Evolutionary conservation across 768 basidiomycete species (phyloP), one percentile per base, ranked within the genome.

Genomic region (Tylopilus subfusipes): DNA sequence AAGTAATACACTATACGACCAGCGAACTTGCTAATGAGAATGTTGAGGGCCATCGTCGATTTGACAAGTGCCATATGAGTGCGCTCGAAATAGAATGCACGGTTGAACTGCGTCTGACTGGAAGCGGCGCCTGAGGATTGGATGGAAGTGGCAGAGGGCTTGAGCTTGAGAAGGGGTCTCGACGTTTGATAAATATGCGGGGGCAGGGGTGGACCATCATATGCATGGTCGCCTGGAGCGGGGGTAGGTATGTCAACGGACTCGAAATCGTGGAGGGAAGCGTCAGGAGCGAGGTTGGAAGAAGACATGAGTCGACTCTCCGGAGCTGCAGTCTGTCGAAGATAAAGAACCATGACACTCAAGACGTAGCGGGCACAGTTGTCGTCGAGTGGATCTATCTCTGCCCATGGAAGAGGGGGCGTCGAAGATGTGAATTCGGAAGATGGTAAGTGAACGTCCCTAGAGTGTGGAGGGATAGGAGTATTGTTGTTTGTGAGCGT

Each of bases 1-100:
- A 98, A 78, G 65, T 88, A 86, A 65, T 88, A 93, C 25, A 96
- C 81, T 57, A 95, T 84, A 46, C 86, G 82, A 12, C 89, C 88
- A 21, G 88, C 80, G 61, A 80, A 90, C 64, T 85, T 84, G 50
- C 82, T 78, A 55, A 91, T 84, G 24, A 87, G 74, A 21, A 75
- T 73, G 57, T 82, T 84, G 48, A 90, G 75, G 8, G 83, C 75
- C 50, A 76, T 66, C 1, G 79, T 64, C 0, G 82, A 83, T 52
- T 77, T 79, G 33, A 83, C 72, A 18, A 85, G 74, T 16, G 82
- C 81, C 70, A 81, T 77, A 43, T 83, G 80, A 1, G 86, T 87
- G 63, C 74, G 80, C 68, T 87, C 84, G 58, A 86, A 86, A 47
- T 55, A 72, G 68, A 46, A 67, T 48, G 63, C 58, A 53, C 63